Conservation (phyloP, 1,139 yeast genomes). For the Debaryomycetaceae sp. region DNA sequence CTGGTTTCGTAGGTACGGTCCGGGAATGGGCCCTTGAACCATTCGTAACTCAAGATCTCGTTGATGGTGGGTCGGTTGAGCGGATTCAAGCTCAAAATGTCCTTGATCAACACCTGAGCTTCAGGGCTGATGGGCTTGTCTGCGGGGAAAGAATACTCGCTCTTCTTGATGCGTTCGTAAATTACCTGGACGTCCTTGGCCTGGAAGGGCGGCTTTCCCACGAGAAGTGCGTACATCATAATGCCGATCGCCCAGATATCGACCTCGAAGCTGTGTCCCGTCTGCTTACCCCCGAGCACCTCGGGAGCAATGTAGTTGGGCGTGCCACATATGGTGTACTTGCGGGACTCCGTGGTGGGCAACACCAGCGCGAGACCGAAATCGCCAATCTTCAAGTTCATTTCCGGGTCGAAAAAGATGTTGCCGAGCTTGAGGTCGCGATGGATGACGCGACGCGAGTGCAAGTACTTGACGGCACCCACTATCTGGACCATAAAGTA, state of each 20-base stretch:
- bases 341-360: slow-evolving; percentile 56
- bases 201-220: slow-evolving; percentile 96
- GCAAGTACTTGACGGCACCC: slow-evolving; percentile 90
- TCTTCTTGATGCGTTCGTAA: slow-evolving; percentile 81
- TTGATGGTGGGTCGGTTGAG: slow-evolving; percentile 69
- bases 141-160: slow-evolving; percentile 73
- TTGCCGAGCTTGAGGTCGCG: slow-evolving; percentile 92
- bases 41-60: slow-evolving; percentile 68
- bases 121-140: slow-evolving; percentile 60
- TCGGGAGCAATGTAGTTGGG: slow-evolving; percentile 98
- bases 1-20: slow-evolving; percentile 53
- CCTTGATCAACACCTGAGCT: slow-evolving; percentile 61
- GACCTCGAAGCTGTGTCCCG: slow-evolving; percentile 89
- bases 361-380: slow-evolving; percentile 91
- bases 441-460: slow-evolving; percentile 86
- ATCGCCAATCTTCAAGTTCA: slow-evolving; percentile 92
- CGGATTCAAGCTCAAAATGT: slow-evolving; percentile 71
- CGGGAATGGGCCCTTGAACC: slow-evolving; percentile 86
- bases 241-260: slow-evolving; percentile 97
- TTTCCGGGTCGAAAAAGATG: slow-evolving; percentile 82
- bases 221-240: slow-evolving; percentile 81
- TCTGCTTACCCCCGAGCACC: slow-evolving; percentile 76
- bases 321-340: slow-evolving; percentile 93
- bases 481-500: slow-evolving; percentile 84
- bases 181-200: slow-evolving; percentile 90